phyloP scores from a whole-genome alignment of 73 alveolate genomes.

The Stentor roeselii region DNA sequence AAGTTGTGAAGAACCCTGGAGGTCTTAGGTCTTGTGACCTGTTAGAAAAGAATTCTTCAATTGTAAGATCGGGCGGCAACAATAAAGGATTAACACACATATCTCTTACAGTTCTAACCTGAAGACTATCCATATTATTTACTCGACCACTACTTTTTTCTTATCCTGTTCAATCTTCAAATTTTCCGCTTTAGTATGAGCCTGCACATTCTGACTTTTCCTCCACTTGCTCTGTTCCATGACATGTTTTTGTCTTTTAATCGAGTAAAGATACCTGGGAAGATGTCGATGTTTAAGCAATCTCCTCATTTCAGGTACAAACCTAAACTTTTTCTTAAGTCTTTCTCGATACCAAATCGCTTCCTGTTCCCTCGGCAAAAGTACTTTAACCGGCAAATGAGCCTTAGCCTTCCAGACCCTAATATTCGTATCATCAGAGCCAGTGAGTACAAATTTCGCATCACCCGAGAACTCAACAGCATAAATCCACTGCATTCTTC shows the following conservation, averaged over 20 bases:
- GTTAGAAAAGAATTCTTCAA: too few species aligned
- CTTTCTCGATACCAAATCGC: constrained; percentile 78
- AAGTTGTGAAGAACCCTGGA: too few species aligned
- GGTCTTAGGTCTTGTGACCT: too few species aligned
- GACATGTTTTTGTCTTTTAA: constrained; percentile 71
- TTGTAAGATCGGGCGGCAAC: too few species aligned
- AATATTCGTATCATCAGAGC: constrained; percentile 95
- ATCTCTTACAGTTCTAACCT: too few species aligned
- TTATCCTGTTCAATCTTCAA: constrained; percentile 72
- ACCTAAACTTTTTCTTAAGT: constrained; percentile 84
- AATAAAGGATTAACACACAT: too few species aligned
- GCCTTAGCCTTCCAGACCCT: constrained; percentile 98
- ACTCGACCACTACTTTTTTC: constrained; percentile 59
- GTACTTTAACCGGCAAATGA: constrained; percentile 71
- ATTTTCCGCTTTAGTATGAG: constrained; percentile 69
- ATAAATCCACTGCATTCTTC: constrained; percentile 96
- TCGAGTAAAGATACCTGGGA: constrained; percentile 84
- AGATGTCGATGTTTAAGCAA: constrained; percentile 85
- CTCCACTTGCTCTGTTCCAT: constrained; percentile 78
- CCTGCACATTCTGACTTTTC: constrained; percentile 73
- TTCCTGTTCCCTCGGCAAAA: constrained; percentile 84
- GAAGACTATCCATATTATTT: too few species aligned
- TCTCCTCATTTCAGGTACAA: constrained; percentile 83
- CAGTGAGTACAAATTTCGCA: constrained; percentile 87
- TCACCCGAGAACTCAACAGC: constrained; percentile 89